Evolutionary conservation across 768 basidiomycete genomes (phyloP), one percentile per base, ranked within the genome.

Genomic region (Rhodotorula taiwanensis): DNA sequence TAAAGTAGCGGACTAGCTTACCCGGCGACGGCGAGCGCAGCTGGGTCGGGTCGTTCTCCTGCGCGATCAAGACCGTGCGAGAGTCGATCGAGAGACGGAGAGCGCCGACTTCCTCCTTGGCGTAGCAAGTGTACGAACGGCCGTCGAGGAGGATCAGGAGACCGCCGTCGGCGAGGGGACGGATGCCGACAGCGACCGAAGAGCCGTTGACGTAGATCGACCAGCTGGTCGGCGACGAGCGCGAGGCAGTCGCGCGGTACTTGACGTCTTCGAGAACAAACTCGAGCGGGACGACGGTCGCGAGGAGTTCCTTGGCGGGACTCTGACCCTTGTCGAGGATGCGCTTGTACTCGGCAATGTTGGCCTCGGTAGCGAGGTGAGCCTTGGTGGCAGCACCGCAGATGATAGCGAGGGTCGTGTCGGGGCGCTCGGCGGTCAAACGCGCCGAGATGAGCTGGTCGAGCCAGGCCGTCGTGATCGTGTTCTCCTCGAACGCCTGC

Each of bases 41-140:
- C 76, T 98, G 94, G 28, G 95, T 99, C 21, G 95, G 95, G 73
- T 99, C 95, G 72, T 97, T 97, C 81, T 99, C 95, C 78, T 98
- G 93, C 76, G 97, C 95, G 71, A 99, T 92, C 78, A 97, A 81
- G 76, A 93, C 95, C 21, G 95, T 99, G 81, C 97, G 94, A 56
- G 91, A 83, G 77, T 99, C 94, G 63, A 99, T 86, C 85, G 91
- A 90, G 74, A 98, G 76, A 69, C 89, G 80, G 70, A 72, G 64
- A 8, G 73, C 70, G 39, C 67, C 95, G 57, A 98, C 95, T 79
- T 99, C 95, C 76, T 97, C 95, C 58, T 90, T 82, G 91, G 90
- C 98, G 77, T 99, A 99, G 55, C 95, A 81, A 28, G 95, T 93
- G 77, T 99, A 95, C 75, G 91, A 93, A 74, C 87, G 87, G 59